Evolutionary conservation across 495 filamentous ascomycete species (phyloP), one percentile per base, ranked within the genome.

Genomic region (Talaromyces wortmannii): DNA sequence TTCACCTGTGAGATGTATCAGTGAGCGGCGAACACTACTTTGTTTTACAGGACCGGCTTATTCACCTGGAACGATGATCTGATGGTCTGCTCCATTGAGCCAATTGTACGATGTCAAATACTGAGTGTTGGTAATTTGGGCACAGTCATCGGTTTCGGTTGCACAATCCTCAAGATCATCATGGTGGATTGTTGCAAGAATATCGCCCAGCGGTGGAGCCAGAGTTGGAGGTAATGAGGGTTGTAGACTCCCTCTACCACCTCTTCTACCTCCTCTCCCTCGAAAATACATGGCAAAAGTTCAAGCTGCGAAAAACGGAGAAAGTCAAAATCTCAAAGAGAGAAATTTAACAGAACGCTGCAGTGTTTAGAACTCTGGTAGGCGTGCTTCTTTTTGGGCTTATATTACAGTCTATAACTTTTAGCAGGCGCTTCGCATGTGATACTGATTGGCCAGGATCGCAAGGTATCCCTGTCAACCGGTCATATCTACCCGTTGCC

Each of bases 21-120:
- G 23, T 23, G 23, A 23, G 4, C 11, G 46, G 42, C 8, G 23
- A 56, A 45, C n/a, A 30, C 15, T 36, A 16, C 30, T 50, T 53
- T 45, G 5, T 11, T 36, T 52, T 18, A 4, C 30, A 46, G 50
- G 31, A 36, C 31, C 17, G 31, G 18, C 69, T 40, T 57, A 40
- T 67, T 55, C 55, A 82, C 81, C 80, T 63, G 82, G 82, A 44
- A 82, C 63, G 16, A 82, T 59, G 31, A 85, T 81, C 4, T 62
- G 71, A 18, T 69, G 67, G 15, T 57, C 32, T 15, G 50, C 57
- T 43, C 61, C 50, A 23, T 78, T 67, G 4, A 78, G 48, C 71
- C 80, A 80, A 51, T 78, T 85, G 67, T 82, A 86, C 8, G 81
- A 83, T 10, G 77, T 73, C 17, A 81, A 58, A 59, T 59, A 59